Base-by-base conservation (phyloP, 2,329 filamentous ascomycete species). In the Cladophialophora psammophila region DNA sequence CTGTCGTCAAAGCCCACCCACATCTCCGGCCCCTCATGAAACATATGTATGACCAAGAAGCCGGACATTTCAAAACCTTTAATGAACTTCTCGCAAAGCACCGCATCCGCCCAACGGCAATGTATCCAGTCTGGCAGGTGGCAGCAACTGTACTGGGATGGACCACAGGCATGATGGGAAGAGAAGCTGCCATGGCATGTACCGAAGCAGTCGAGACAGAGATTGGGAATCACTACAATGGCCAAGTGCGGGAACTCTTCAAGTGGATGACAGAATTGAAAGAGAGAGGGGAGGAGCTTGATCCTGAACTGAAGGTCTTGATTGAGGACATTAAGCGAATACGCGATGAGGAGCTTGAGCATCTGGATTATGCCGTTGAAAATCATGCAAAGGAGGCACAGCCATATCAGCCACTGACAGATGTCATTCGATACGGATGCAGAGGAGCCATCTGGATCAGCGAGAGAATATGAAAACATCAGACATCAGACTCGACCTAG, bases 1-100 rank as follows among this genome's bases (percentile, higher is more conserved):
- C 90, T n/a, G 82, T 98, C 60, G 84, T 93, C 64, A 86, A 87
- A 71, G 87, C 90, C 4, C 90, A 97, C 77, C 94, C 95, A 0
- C 91, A 97, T 76, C 88, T 99, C 18, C 90, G 92, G 6, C 91
- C 93, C 0, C 82, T 98, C 36, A 97, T 99, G 93, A 88, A 90
- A 74, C 95, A 98, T 85, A 99, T 99, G 95, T 94, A 97, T 83
- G 92, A 95, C 75, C 95, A 99, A 78, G 95, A 99, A 83, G 93
- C 88, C 12, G 90, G 88, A 8, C 95, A 99, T 79, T 89, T 98
- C 73, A 80, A 82, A 3, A 95, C 90, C 40, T 99, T 98, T 85
- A 96, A 97, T 79, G 75, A 83, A 2, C 85, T 98, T 32, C 83
- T 98, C 4, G 88, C 91, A 18, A 91, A 90, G 75, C 95, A 98